A percentile compares a stretch with the other conserved stretches of the same genome.
Conservation (phyloP, 495 filamentous ascomycete genomes). For the Penicillium fimorum region DNA sequence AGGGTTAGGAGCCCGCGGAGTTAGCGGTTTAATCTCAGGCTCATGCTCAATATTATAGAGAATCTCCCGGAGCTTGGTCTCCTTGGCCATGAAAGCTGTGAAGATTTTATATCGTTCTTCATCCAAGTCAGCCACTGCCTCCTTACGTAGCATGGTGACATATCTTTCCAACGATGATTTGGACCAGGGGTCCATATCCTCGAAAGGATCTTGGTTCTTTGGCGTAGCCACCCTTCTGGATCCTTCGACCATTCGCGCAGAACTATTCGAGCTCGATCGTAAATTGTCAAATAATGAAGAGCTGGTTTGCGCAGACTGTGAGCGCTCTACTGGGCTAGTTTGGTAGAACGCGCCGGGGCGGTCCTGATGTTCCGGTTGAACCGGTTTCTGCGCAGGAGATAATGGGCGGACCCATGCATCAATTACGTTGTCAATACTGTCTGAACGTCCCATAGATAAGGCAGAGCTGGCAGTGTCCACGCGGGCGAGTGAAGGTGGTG, state of each 20-base stretch:
- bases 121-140: slow-evolving; percentile 49
- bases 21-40: slow-evolving; percentile 12
- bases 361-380: slow-evolving; percentile 6
- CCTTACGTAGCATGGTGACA: slow-evolving; percentile 53
- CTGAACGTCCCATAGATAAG: slow-evolving; percentile 27
- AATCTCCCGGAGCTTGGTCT: slow-evolving; percentile 52
- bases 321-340: slow-evolving; percentile 15
- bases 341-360: slow-evolving; percentile 6
- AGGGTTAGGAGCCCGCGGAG: slow-evolving; percentile 12
- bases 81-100: slow-evolving; percentile 49
- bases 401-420: slow-evolving; percentile 42
- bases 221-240: slow-evolving; percentile 6
- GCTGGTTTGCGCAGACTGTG: slow-evolving; percentile 6
- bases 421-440: slow-evolving; percentile 47
- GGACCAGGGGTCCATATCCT: slow-evolving; percentile 53
- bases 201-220: slow-evolving; percentile 40
- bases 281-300: slow-evolving; percentile 4
- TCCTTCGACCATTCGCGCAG: neutral
- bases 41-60: slow-evolving; percentile 51
- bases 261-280: neutral
- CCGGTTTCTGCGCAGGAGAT: slow-evolving; percentile 17
- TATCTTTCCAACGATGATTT: slow-evolving; percentile 53
- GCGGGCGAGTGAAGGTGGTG: slow-evolving; percentile 22
- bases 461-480: slow-evolving; percentile 32
- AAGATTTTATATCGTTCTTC: slow-evolving; percentile 52